These are phyloP conservation scores for Ajuga reptans DNA, from an alignment of 305 asterid species.

Conservation along the genomic window DNA sequence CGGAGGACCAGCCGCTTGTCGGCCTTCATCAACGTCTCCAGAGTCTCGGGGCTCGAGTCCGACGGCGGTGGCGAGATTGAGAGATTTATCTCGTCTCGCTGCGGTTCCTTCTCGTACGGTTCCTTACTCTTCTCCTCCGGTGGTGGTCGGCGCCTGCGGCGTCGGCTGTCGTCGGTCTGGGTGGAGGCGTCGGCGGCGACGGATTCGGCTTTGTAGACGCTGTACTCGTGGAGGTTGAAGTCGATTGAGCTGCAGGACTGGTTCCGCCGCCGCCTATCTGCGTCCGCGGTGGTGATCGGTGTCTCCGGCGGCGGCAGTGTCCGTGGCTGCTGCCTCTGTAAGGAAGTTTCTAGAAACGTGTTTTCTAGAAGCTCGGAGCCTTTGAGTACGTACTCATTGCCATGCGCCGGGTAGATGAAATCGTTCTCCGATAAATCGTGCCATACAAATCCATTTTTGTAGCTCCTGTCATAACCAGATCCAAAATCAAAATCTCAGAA, in stretches of 20 bases:
- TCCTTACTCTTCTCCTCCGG: constrained; percentile 29
- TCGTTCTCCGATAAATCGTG: constrained; percentile 79
- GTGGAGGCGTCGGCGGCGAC: constrained; percentile 67
- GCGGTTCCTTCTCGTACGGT: constrained; percentile 1
- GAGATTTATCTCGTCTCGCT: constrained; percentile 40
- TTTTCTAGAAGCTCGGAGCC: constrained; percentile 58
- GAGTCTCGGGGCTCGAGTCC: constrained; percentile 83
- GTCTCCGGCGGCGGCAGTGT: constrained; percentile 14
- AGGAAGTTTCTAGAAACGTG: constrained; percentile 16
- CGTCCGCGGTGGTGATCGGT: constrained; percentile 1
- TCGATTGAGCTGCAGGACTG: constrained; percentile 85
- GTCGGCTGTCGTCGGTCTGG: constrained; percentile 61
- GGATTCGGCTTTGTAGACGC: constrained; percentile 52
- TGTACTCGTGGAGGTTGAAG: constrained; percentile 50
- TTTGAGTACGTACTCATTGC: constrained; percentile 68
- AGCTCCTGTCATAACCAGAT: constrained; percentile 41
- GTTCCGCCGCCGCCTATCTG: constrained; percentile 43
- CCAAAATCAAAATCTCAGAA: background rate
- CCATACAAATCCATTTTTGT: constrained; percentile 82
- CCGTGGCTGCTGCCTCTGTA: constrained; percentile 13
- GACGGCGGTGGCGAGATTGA: constrained; percentile 70
- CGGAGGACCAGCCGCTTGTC: constrained; percentile 41
- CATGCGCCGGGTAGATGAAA: constrained; percentile 68
- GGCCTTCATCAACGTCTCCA: constrained; percentile 61
- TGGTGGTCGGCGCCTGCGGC: constrained; percentile 35